phyloP scores from a whole-genome alignment of 148 eudicot genomes.

The Selenicereus undatus region DNA sequence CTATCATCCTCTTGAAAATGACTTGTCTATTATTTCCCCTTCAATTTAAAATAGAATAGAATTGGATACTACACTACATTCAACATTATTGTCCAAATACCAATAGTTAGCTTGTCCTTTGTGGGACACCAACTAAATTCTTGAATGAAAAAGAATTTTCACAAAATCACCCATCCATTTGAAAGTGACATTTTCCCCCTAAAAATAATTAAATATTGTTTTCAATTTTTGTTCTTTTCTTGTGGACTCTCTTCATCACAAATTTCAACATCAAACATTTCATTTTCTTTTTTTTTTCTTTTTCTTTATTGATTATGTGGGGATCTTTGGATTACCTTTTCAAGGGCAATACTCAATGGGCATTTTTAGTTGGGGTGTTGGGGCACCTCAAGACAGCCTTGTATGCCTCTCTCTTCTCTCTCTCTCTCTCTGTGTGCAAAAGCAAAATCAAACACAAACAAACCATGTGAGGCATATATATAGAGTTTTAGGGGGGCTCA shows the following conservation, averaged over 20 bases:
- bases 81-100: conserved; percentile 17
- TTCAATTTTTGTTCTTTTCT: conserved; percentile 3
- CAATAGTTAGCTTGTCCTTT: conserved; percentile 7
- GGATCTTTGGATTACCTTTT: not conserved
- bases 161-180: conserved; percentile 15
- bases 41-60: not conserved
- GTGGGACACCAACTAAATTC: conserved; percentile 7
- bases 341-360: not conserved
- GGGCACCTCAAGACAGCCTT: conserved; percentile 20
- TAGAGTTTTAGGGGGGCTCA: not conserved
- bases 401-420: conserved; percentile 10
- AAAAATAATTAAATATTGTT: not conserved
- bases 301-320: not conserved
- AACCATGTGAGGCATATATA: not conserved
- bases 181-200: conserved; percentile 12
- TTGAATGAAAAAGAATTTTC: conserved; percentile 11
- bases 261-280: conserved; percentile 10
- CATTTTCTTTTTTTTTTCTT: not conserved
- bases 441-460: conserved; percentile 16
- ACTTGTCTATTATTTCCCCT: conserved; percentile 22
- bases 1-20: conserved; percentile 20
- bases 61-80: not conserved
- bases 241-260: conserved; percentile 9
- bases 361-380: not conserved
- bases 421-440: not conserved